Evolutionary conservation across 1,284 basidiomycete species (phyloP), one percentile per base, ranked within the genome.

Genomic region (Ceratobasidium sp.): DNA sequence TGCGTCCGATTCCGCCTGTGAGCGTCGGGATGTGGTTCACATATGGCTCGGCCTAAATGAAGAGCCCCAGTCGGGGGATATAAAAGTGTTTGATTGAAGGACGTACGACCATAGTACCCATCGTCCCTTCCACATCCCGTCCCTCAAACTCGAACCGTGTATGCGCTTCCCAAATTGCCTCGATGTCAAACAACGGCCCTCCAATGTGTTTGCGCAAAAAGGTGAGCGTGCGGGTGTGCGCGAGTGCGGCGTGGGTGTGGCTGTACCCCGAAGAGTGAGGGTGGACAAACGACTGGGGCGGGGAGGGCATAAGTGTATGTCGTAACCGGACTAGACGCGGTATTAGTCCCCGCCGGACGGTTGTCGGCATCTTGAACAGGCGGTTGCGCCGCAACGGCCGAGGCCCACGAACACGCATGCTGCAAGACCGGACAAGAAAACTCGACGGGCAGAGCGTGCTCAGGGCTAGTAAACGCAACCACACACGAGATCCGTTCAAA

Each of bases 151-250:
- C 83, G 69, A 80, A 84, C 62, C 79, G 79, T 1, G 80, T 81
- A 71, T 85, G 84, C 70, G 83, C 83, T 20, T 84, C 82, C 84
- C 84, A 85, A 40, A 84, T 81, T 2, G 80, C 81, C 71, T 84
- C 84, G 3, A 84, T 75, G 72, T 85, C 82, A 62, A 84, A 85
- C 17, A 78, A 70, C 25, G 80, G 82, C 0, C 82, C 82, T 42
- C 79, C 81, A 6, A 56, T 47, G 22, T 68, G 64, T 10, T 34
- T 35, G 12, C 64, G 52, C 53, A 68, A 53, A 40, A 68, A 68
- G 43, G 64, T 68, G 22, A 68, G 49, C 1, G 64, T 68, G 5
- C 64, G 38, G 10, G 64, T 68, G 38, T 68, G 64, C 17, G 64
- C 64, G n/a, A 68, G 31, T 31, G 64, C 38, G n/a, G 64, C 52